phyloP scores from a whole-genome alignment of 2,329 filamentous ascomycete species.

The Sarocladium oryzae region DNA sequence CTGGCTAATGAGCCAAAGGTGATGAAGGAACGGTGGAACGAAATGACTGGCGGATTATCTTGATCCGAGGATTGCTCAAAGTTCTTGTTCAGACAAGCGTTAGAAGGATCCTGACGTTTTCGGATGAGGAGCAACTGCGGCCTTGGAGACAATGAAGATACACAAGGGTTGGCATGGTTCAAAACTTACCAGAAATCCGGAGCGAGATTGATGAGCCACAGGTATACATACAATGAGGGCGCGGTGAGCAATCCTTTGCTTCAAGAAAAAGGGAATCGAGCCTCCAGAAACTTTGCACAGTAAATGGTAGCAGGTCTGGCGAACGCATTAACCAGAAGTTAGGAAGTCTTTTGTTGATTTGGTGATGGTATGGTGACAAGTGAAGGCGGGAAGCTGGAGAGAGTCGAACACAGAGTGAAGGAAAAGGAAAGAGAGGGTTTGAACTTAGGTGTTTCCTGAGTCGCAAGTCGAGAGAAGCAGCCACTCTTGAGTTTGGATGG shows the following conservation, averaged over 20 bases:
- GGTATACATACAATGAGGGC: slow-evolving; percentile 32
- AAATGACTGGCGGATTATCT: neutral
- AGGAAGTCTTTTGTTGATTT: neutral
- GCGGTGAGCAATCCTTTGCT: slow-evolving; percentile 11
- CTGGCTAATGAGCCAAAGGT: neutral
- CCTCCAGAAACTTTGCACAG: slow-evolving; percentile 1
- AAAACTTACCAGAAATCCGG: neutral
- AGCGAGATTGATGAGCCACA: slow-evolving; percentile 26
- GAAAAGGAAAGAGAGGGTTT: neutral
- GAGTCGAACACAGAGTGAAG: neutral
- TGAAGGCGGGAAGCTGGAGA: neutral
- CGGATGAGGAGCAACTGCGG: too few relatives aligned
- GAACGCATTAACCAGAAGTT: slow-evolving; percentile 1
- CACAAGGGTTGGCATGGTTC: too few relatives aligned
- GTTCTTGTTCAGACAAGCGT: slow-evolving; percentile 16
- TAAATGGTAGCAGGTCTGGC: slow-evolving; percentile 2
- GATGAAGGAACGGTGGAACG: neutral
- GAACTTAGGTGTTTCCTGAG: neutral
- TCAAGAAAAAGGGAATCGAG: neutral
- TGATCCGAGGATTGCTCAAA: neutral
- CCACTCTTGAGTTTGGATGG: too few relatives aligned
- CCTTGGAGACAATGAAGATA: too few relatives aligned
- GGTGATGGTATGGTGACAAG: neutral
- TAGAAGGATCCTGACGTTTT: slow-evolving; percentile 9
- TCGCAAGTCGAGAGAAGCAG: neutral